These are phyloP conservation scores for Pichia rugopelliculosa DNA, from an alignment of 805 yeast species.

Conservation along the genomic window DNA sequence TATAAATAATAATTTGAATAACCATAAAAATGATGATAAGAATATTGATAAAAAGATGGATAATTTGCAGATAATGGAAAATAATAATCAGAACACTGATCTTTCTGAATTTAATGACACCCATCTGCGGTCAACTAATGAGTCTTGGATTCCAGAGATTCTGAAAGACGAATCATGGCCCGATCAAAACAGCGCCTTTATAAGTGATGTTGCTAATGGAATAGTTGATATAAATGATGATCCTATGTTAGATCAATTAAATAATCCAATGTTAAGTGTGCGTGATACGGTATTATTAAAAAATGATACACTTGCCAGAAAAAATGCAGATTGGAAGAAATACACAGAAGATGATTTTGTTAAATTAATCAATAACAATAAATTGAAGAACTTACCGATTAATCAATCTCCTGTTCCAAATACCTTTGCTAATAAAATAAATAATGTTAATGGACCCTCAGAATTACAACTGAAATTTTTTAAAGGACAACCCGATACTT, in stretches of 20 bases:
- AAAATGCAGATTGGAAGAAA: slow-evolving; percentile 27
- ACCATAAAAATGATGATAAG: neutral
- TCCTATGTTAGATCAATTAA: neutral
- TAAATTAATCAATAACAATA: slow-evolving; percentile 16
- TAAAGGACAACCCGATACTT: slow-evolving; percentile 25
- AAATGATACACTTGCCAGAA: slow-evolving; percentile 13
- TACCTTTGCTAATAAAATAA: slow-evolving; percentile 26
- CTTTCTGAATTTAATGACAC: neutral
- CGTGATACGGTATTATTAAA: slow-evolving; percentile 22
- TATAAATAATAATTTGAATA: neutral
- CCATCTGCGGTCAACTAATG: neutral
- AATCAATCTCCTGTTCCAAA: slow-evolving; percentile 19
- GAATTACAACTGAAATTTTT: slow-evolving; percentile 28
- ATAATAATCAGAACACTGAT: neutral
- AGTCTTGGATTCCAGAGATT: slow-evolving; percentile 23
- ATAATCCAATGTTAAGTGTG: slow-evolving; percentile 18
- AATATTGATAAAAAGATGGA: neutral
- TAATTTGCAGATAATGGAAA: neutral
- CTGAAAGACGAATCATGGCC: slow-evolving; percentile 24
- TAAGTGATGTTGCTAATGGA: neutral
- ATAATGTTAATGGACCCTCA: slow-evolving; percentile 17
- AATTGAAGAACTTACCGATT: slow-evolving; percentile 16
- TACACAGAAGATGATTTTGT: slow-evolving; percentile 18
- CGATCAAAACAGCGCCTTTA: slow-evolving; percentile 6
- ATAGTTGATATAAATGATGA: neutral